These are phyloP conservation scores for Penicillium sp. DNA, from an alignment of 2,329 filamentous ascomycete species.

Conservation along the genomic window DNA sequence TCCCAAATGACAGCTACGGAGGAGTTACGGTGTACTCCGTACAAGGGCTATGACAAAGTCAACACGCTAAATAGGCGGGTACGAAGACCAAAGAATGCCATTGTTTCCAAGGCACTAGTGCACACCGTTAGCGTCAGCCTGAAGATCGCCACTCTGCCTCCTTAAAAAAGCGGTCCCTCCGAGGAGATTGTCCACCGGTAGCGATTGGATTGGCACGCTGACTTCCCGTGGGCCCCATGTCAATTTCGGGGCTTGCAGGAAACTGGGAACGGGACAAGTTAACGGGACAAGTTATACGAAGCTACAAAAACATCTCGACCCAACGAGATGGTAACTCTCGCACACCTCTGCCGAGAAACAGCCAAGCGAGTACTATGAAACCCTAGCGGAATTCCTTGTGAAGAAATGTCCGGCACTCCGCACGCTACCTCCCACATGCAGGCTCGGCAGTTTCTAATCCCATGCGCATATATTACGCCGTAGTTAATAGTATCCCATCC, in stretches of 20 bases:
- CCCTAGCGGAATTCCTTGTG: not conserved
- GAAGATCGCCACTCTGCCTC: not conserved
- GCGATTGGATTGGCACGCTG: not conserved
- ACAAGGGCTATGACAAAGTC: not conserved
- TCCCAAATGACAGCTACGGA: no score
- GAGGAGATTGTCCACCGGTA: not conserved
- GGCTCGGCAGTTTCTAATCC: not conserved
- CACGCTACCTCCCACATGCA: not conserved
- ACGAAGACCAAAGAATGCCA: not conserved
- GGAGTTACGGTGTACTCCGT: no score
- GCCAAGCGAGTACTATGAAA: not conserved
- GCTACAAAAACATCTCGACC: not conserved
- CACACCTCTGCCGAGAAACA: not conserved
- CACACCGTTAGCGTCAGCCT: not conserved
- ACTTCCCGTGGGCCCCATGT: not conserved
- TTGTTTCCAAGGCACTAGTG: not conserved
- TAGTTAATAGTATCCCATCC: not conserved
- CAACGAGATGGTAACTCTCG: not conserved
- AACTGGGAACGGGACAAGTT: no score
- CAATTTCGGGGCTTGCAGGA: not conserved
- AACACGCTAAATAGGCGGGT: not conserved
- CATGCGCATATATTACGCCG: not conserved
- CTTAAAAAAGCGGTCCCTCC: not conserved
- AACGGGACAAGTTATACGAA: not conserved
- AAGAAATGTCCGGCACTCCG: not conserved